A percentile compares a stretch with the other conserved stretches of the same genome.
These are phyloP conservation scores for Lepidium sativum DNA, from an alignment of 345 rosid species.

Conservation along the genomic window DNA sequence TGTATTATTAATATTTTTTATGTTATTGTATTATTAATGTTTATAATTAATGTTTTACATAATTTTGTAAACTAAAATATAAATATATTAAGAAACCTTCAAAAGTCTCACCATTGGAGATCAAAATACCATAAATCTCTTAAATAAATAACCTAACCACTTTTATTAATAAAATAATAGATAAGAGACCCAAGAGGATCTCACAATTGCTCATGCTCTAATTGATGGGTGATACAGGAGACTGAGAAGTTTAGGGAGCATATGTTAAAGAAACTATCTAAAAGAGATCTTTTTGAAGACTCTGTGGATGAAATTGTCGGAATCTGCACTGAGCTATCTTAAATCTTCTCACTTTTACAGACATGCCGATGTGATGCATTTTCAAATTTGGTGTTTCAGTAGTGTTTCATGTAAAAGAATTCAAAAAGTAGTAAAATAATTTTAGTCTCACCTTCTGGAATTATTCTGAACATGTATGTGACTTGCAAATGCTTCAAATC, in stretches of 20 bases:
- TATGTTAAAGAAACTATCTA: slow-evolving; percentile 52
- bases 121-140: too few relatives aligned
- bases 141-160: too few relatives aligned
- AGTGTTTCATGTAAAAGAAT: neutral
- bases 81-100: too few relatives aligned
- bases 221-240: slow-evolving; percentile 46
- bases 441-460: neutral
- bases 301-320: slow-evolving; percentile 60
- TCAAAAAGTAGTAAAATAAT: neutral
- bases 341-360: neutral
- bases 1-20: too few relatives aligned
- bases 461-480: neutral
- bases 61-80: too few relatives aligned
- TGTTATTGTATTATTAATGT: too few relatives aligned
- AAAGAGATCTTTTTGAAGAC: slow-evolving; percentile 54
- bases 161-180: too few relatives aligned
- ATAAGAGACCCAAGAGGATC: too few relatives aligned
- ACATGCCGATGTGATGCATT: neutral
- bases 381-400: neutral
- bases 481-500: neutral
- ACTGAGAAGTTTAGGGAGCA: slow-evolving; percentile 66
- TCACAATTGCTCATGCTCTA: too few relatives aligned
- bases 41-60: too few relatives aligned
- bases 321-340: slow-evolving; percentile 68
- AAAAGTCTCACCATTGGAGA: too few relatives aligned